Evolutionary conservation across 371 early-diverging fungal species (phyloP).

Genomic region (Mortierella sp.): DNA sequence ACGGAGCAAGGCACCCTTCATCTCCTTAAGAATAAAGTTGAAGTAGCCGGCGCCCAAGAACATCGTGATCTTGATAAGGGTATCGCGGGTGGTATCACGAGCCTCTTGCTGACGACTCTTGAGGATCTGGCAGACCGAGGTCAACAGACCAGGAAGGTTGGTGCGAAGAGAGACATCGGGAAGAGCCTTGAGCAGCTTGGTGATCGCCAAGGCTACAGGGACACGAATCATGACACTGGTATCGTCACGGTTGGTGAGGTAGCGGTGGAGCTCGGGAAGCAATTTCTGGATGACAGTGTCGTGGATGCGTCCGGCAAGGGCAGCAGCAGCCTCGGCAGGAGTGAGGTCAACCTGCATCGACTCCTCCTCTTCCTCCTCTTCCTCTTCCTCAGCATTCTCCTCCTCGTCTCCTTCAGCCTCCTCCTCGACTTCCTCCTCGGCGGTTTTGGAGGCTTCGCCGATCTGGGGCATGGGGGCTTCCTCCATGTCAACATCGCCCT

Average conservation of each 20-base stretch:
- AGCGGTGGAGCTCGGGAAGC: slow-evolving; percentile 84
- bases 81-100: slow-evolving; percentile 89
- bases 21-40: slow-evolving; percentile 88
- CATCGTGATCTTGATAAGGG: slow-evolving; percentile 86
- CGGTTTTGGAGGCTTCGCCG: slow-evolving; percentile 36
- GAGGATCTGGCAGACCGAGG: slow-evolving; percentile 88
- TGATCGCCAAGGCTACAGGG: slow-evolving; percentile 90
- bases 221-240: slow-evolving; percentile 84
- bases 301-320: slow-evolving; percentile 73
- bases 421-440: slow-evolving; percentile 43
- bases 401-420: slow-evolving; percentile 56
- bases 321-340: slow-evolving; percentile 40
- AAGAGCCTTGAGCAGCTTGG: slow-evolving; percentile 83
- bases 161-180: slow-evolving; percentile 81
- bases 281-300: slow-evolving; percentile 77
- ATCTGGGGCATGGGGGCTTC: slow-evolving; percentile 55
- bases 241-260: slow-evolving; percentile 79
- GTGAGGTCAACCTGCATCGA: slow-evolving; percentile 48
- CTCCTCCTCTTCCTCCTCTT: slow-evolving; percentile 44
- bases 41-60: slow-evolving; percentile 90
- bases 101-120: slow-evolving; percentile 86
- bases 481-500: slow-evolving; percentile 60
- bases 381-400: slow-evolving; percentile 59
- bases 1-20: slow-evolving; percentile 81
- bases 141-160: slow-evolving; percentile 90